A percentile compares a stretch with the other conserved stretches of the same genome.
These are phyloP conservation scores for Hydrangea macrophylla DNA, from an alignment of 148 eudicot genomes.

Conservation along the genomic window DNA sequence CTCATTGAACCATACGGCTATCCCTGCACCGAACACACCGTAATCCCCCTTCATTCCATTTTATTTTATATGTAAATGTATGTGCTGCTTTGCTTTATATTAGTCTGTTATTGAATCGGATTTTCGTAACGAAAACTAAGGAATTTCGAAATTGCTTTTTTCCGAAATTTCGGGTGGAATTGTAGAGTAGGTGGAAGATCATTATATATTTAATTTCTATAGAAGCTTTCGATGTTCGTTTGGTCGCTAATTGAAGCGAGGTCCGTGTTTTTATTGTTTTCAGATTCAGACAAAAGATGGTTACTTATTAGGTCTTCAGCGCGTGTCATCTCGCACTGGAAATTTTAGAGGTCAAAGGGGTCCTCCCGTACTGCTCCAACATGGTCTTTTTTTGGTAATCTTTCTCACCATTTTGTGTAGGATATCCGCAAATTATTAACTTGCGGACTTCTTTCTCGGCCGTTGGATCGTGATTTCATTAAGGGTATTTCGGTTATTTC, in stretches of 20 bases:
- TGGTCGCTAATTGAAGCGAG: not conserved
- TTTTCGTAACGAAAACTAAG: not conserved
- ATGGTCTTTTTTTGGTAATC: conserved; percentile 84
- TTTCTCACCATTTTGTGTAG: not conserved
- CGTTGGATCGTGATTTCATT: no score
- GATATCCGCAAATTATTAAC: no score
- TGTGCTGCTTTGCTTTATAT: no score
- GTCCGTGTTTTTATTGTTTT: not conserved
- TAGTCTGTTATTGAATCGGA: not conserved
- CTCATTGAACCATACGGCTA: conserved; percentile 61
- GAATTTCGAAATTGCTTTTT: not conserved
- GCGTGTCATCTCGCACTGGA: conserved; percentile 47
- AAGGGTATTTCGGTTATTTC: no score
- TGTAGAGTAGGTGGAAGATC: not conserved
- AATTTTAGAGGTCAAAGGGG: conserved; percentile 29
- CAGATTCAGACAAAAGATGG: conserved; percentile 86
- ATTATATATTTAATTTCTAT: not conserved
- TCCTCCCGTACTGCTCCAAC: conserved; percentile 73
- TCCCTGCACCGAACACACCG: conserved; percentile 75
- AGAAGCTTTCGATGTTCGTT: not conserved
- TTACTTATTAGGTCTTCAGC: conserved; percentile 68
- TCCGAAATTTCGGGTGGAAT: not conserved
- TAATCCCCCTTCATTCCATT: conserved; percentile 23
- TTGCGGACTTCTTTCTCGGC: no score
- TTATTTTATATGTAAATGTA: not conserved